Evolutionary conservation across 2,329 filamentous ascomycete species (phyloP), one percentile per base, ranked within the genome.

Genomic region (Diaporthe vaccinii): DNA sequence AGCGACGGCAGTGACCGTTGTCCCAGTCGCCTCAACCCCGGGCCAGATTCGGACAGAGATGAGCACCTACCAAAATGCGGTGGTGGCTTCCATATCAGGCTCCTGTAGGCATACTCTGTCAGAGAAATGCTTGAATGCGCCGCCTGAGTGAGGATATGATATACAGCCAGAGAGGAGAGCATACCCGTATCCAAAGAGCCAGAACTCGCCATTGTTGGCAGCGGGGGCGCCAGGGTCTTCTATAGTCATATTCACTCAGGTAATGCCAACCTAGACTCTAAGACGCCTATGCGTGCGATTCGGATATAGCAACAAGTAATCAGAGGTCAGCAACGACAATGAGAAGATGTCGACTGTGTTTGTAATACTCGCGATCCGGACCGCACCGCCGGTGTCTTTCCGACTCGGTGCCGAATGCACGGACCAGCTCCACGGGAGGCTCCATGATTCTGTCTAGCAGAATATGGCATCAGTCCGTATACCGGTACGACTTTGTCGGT

Each of bases 41-140:
- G 67, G 75, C 61, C 46, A 74, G 51, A 41, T 49, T 22, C 61
- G 28, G 10, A 46, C 41, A 46, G 41, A 22, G 53, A 22, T 20
- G 67, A 20, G 22, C 67, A 76, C 84, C 77, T 92, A 98, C 96
- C 96, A 83, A 94, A 98, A 83, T 98, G 94, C 79, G 97, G 97
- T 77, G 97, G 97, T 74, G 97, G 96, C 84, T 98, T 99, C 96
- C 96, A 99, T 80, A 99, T 98, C 83, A 99, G 86, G 83, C 95
- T 98, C 86, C 96, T 97, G 78, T 53, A 67, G 59, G 49, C 12
- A 65, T 65, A 51, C 70, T 55, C 53, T 71, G 59, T 73, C 55
- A 20, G 44, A 55, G 49, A 44, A 6, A 34, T 2, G 20, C 22
- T 14, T 14, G 1, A 17, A 8, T 12, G 22, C 6, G 20, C 22